Evolutionary conservation across 2,329 filamentous ascomycete species (phyloP), one percentile per base, ranked within the genome.

Genomic region (Diplodia corticola): DNA sequence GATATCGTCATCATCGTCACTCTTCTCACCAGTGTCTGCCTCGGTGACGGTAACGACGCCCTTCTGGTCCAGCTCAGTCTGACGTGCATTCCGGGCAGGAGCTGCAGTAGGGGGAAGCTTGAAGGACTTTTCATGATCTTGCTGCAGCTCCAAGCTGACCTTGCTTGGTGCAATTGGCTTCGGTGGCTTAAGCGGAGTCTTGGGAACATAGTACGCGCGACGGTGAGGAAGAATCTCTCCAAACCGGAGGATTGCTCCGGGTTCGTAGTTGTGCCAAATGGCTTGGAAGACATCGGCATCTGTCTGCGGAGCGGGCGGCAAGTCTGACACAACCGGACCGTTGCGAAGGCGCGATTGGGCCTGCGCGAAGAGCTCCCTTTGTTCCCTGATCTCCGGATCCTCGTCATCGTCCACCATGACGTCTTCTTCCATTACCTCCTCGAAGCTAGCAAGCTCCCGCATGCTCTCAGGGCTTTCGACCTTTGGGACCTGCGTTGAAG

Each of bases 161-260:
- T 99, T 99, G 22, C 90, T 93, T 0, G 93, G 92, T 5, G 93
- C 85, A 3, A 98, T 84, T 17, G 91, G 84, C 77, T 93, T 95
- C 0, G 93, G 91, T 48, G 88, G 89, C 77, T 93, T 96, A 1
- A 84, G 70, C 0, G 93, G 92, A 46, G 88, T 87, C 78, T 97
- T 95, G 66, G 90, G 89, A 68, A 91, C 85, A 78, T 91, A 94
- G 64, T 88, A 84, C 1, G 92, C 90, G 71, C 88, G 88, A 76
- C 93, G 93, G 5, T 90, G 88, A 2, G 92, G 92, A 40, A 99
- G 87, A 5, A 98, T 82, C 68, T 93, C 88, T 72, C 91, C 90
- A 81, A 93, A 97, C 49, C 88, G 87, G 30, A 95, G 87, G 20
- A 91, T 86, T 44, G 88, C 86, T 44, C 92, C 88, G 60, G 88